These are phyloP conservation scores for Bassia scoparia DNA, from an alignment of 148 eudicot species.

Conservation along the genomic window DNA sequence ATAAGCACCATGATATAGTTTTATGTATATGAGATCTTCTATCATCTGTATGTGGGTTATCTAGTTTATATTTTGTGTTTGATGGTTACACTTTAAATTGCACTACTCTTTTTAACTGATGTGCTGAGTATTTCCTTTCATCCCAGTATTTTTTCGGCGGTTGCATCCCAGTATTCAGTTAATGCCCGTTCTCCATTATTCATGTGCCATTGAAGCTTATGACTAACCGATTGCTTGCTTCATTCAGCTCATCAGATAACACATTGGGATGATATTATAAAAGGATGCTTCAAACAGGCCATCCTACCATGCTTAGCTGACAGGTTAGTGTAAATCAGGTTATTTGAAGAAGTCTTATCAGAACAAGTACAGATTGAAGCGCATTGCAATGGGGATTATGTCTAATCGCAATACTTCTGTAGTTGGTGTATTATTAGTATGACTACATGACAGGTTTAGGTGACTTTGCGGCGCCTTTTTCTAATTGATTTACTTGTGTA, in stretches of 20 bases:
- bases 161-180: neutral
- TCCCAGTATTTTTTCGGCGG: too few relatives aligned
- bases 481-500: too few relatives aligned
- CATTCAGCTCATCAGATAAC: conserved; percentile 83
- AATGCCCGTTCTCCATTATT: neutral
- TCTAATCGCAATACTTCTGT: too few relatives aligned
- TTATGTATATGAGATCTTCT: too few relatives aligned
- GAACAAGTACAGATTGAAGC: too few relatives aligned
- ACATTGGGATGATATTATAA: conserved; percentile 95
- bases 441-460: too few relatives aligned
- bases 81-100: too few relatives aligned
- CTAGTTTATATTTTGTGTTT: too few relatives aligned
- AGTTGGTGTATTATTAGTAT: too few relatives aligned
- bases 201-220: neutral
- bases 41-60: too few relatives aligned
- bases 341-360: neutral
- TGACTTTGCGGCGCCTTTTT: too few relatives aligned
- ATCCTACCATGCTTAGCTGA: conserved; percentile 98
- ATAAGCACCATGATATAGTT: neutral
- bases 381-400: too few relatives aligned
- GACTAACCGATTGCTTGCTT: conserved; percentile 6
- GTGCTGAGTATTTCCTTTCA: neutral
- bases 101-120: neutral
- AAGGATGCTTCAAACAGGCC: conserved; percentile 99
- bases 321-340: neutral